These are phyloP conservation scores for Epichloe amarillans DNA, from an alignment of 2,329 filamentous ascomycete genomes.

Conservation along the genomic window DNA sequence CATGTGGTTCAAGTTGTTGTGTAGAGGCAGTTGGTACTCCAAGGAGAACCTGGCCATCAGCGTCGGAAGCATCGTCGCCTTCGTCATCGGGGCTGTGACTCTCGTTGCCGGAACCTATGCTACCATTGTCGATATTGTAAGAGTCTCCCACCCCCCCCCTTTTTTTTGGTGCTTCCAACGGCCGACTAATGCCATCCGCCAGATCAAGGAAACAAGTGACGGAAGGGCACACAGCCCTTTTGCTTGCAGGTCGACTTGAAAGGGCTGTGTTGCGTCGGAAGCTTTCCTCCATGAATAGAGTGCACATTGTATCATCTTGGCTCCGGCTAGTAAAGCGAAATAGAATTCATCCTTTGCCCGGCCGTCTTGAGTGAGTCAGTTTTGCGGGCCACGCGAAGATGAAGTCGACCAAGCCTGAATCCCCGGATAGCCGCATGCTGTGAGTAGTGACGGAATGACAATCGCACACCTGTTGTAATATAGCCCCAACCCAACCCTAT, in stretches of 20 bases:
- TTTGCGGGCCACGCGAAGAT: constrained; percentile 16
- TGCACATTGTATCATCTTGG: background rate
- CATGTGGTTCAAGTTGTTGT: constrained; percentile 26
- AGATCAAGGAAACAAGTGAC: constrained; percentile 12
- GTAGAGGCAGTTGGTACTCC: constrained; percentile 14
- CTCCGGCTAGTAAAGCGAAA: background rate
- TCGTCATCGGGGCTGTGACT: constrained; percentile 15
- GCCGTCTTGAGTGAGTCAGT: no score
- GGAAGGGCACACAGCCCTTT: constrained; percentile 8
- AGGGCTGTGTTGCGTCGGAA: background rate
- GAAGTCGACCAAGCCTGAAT: constrained; percentile 13
- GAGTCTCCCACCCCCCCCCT: constrained; percentile 5
- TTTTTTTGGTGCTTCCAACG: background rate
- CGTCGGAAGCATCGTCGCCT: constrained; percentile 13
- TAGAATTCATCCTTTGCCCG: background rate
- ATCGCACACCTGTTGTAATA: no score
- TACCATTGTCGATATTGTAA: constrained; percentile 17
- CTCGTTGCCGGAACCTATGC: constrained; percentile 17
- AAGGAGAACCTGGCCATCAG: constrained; percentile 15
- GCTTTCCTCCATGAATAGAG: background rate
- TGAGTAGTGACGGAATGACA: no score
- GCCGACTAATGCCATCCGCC: background rate
- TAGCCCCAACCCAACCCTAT: no score
- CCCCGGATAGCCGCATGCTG: no score
- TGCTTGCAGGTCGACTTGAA: constrained; percentile 8